These are phyloP conservation scores for Gnomoniopsis smithogilvyi DNA, from an alignment of 2,329 filamentous ascomycete genomes.

Conservation along the genomic window DNA sequence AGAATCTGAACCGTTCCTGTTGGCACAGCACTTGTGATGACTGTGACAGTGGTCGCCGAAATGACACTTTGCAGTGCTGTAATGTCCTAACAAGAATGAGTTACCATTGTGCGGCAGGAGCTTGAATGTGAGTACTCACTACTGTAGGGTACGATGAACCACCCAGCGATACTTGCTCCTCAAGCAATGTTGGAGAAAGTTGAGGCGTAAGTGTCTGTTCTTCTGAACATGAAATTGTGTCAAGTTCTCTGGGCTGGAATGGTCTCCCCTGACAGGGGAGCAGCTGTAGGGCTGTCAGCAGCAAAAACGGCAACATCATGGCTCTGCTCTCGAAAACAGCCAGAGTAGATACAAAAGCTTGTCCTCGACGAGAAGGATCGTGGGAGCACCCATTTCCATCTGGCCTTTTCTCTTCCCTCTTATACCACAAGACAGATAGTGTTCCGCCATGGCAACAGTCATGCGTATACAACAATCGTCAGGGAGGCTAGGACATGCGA, in stretches of 20 bases:
- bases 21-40: slow-evolving; percentile 28
- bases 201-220: background rate
- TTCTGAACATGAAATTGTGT: background rate
- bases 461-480: background rate
- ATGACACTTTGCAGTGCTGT: slow-evolving; percentile 3
- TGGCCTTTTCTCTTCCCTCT: background rate
- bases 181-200: background rate
- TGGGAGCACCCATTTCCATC: background rate
- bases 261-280: slow-evolving; percentile 1
- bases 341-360: background rate
- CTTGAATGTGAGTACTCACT: background rate
- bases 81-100: slow-evolving; percentile 6
- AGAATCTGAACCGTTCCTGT: slow-evolving; percentile 33
- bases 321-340: background rate
- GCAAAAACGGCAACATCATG: slow-evolving; percentile 12
- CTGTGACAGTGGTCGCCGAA: slow-evolving; percentile 22
- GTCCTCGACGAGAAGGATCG: background rate
- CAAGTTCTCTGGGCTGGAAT: background rate
- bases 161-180: background rate
- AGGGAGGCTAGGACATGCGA: slow-evolving; percentile 1
- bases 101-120: background rate
- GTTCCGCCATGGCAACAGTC: slow-evolving; percentile 3
- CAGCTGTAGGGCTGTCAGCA: slow-evolving; percentile 17
- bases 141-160: background rate
- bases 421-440: background rate